Base-by-base conservation (phyloP, 306 rosid genomes). In the Fragaria nilgerrensis region DNA sequence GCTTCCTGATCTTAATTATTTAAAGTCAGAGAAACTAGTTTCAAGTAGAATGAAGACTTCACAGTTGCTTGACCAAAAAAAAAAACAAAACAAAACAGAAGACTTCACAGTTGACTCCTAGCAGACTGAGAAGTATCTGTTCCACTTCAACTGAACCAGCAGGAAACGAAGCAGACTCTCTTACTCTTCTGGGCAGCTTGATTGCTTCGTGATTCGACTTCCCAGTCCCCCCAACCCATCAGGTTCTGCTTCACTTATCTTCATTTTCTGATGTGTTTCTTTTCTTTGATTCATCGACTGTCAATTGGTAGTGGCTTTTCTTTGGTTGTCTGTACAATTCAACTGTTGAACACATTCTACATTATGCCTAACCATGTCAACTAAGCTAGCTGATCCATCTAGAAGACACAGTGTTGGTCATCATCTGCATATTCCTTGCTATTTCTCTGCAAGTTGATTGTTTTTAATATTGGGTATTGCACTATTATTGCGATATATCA, bases 181-280 rank as follows among this genome's bases (percentile, higher is more conserved):
- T 41, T 43, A 22, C 10, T 41, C 72, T 43, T 68, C 34, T 22
- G 50, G 15, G 9, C 14, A 23, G 23, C 56, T 45, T 15, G 15
- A 69, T 44, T 14, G 73, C 43, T 48, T 47, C 10, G 23, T 27
- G 25, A 1, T 47, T 70, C 10, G 25, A 45, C 41, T 41, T 53
- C n/a, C 7, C 1, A 72, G 34, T 49, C 62, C 63, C 17, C 32
- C 0, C 27, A 50, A 72, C 27, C 12, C 36, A 12, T 39, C 76
- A 72, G 76, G 66, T 73, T 73, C 37, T 53, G 43, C 76, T 29
- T 53, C 36, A 22, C 37, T 68, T 71, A 71, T 71, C 64, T 20
- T 72, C 45, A 34, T 32, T 72, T 34, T 50, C 32, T 52, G 75
- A 12, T 32, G 3, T 69, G 12, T 41, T 39, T 50, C 25, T 49